Conservation (phyloP, 768 basidiomycete genomes). For the Suillus weaverae region DNA sequence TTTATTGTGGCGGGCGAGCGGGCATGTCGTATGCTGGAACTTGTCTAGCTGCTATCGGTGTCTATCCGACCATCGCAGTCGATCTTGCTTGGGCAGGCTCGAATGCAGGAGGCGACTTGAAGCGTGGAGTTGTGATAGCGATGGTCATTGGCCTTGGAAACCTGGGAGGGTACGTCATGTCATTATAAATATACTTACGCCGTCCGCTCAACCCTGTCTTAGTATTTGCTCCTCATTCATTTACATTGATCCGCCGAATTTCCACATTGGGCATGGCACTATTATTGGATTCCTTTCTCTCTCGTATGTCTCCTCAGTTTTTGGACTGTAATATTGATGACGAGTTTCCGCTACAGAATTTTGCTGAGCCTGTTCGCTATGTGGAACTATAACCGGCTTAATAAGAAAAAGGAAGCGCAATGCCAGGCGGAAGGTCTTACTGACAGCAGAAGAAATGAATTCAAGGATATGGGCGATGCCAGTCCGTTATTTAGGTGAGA, state of each 20-base stretch:
- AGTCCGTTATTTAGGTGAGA: constrained; percentile 54
- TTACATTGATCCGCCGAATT: constrained; percentile 39
- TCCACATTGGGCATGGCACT: constrained; percentile 38
- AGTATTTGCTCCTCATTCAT: constrained; percentile 46
- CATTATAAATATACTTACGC: constrained; percentile 16
- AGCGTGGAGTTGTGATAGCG: constrained; percentile 51
- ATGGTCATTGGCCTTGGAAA: constrained; percentile 58
- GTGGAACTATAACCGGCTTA: constrained; percentile 49
- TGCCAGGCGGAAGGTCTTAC: constrained; percentile 47
- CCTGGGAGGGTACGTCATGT: constrained; percentile 45
- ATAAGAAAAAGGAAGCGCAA: constrained; percentile 46
- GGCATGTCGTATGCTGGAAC: constrained; percentile 44
- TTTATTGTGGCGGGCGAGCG: constrained; percentile 35
- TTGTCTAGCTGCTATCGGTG: constrained; percentile 51
- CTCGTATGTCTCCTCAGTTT: constrained; percentile 14
- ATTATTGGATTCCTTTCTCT: constrained; percentile 37
- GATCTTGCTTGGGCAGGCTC: constrained; percentile 55
- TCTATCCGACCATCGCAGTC: constrained; percentile 50
- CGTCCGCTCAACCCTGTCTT: constrained; percentile 23
- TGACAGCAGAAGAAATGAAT: constrained; percentile 39
- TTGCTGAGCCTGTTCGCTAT: constrained; percentile 43
- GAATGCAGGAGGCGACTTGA: constrained; percentile 56
- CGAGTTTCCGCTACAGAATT: constrained; percentile 39
- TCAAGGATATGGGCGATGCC: constrained; percentile 49
- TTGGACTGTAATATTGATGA: constrained; percentile 22